A percentile compares a stretch with the other conserved stretches of the same genome.
phyloP scores from a whole-genome alignment of 1,284 basidiomycete species.

The Peniophora sp. region DNA sequence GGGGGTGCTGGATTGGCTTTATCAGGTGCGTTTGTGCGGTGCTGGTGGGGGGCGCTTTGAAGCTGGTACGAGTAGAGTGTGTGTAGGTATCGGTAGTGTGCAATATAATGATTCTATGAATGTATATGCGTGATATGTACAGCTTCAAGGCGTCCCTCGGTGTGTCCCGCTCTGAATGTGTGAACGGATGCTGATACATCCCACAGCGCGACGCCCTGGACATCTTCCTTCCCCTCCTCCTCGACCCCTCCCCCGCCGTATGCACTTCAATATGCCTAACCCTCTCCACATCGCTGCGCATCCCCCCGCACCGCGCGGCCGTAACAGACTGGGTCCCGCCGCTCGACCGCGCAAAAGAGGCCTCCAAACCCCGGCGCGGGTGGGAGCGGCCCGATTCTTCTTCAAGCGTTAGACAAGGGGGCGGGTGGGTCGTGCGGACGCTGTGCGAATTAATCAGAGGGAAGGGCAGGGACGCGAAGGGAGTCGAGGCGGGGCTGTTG shows the following conservation, averaged over 20 bases:
- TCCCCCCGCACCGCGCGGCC: constrained; percentile 43
- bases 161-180: constrained; percentile 2
- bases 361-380: constrained; percentile 47
- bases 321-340: constrained; percentile 61
- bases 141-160: background rate
- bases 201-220: constrained; percentile 51
- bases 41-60: background rate
- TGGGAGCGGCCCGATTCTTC: constrained; percentile 50
- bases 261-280: constrained; percentile 49
- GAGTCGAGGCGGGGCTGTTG: constrained; percentile 63
- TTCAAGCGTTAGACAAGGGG: constrained; percentile 28
- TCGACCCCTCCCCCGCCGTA: constrained; percentile 29
- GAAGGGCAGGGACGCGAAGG: constrained; percentile 39
- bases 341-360: constrained; percentile 42
- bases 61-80: too few relatives aligned
- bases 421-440: constrained; percentile 52
- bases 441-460: constrained; percentile 39
- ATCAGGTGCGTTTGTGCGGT: constrained; percentile 38
- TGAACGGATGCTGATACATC: background rate
- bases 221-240: constrained; percentile 55
- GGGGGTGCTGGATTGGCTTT: constrained; percentile 47
- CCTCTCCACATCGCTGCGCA: constrained; percentile 43
- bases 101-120: too few relatives aligned
- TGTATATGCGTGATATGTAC: background rate
- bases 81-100: background rate